Percentiles rank a stretch among this genome's conserved stretches.
These are phyloP conservation scores for Sequoiadendron giganteum DNA, from an alignment of 75 land plant genomes.

Conservation along the genomic window DNA sequence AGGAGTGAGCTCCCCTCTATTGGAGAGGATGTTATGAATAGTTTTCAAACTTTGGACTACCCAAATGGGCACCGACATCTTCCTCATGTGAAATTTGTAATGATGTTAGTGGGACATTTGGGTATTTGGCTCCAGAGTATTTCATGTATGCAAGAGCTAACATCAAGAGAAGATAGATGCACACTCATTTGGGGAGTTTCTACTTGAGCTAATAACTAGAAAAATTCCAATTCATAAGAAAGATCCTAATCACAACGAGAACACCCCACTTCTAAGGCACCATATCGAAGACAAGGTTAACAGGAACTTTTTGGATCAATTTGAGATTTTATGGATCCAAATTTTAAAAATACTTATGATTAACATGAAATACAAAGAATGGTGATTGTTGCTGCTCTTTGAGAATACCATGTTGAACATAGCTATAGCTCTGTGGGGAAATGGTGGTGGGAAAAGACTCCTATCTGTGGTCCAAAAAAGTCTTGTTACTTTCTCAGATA, in stretches of 20 bases:
- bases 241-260: slow-evolving; percentile 41
- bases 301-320: slow-evolving; percentile 34
- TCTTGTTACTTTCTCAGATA: too few species aligned
- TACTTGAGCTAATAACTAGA: slow-evolving; percentile 53
- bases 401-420: neutral
- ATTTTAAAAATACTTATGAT: slow-evolving; percentile 27
- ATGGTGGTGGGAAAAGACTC: too few species aligned
- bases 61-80: slow-evolving; percentile 36
- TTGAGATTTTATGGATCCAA: slow-evolving; percentile 32
- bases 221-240: slow-evolving; percentile 36
- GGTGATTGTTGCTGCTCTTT: slow-evolving; percentile 33
- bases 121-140: slow-evolving; percentile 66
- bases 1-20: too few species aligned
- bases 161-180: slow-evolving; percentile 53
- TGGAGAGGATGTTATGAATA: slow-evolving; percentile 13
- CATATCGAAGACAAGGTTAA: slow-evolving; percentile 13
- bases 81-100: slow-evolving; percentile 29
- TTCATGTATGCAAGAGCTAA: slow-evolving; percentile 55
- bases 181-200: slow-evolving; percentile 57
- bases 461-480: too few species aligned
- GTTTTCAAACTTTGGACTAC: slow-evolving; percentile 65
- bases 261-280: too few species aligned
- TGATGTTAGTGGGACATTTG: slow-evolving; percentile 66
- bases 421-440: too few species aligned
- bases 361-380: slow-evolving; percentile 33